Base-by-base conservation (phyloP, 108 stramenopile species). In the Skeletonema marinoi region DNA sequence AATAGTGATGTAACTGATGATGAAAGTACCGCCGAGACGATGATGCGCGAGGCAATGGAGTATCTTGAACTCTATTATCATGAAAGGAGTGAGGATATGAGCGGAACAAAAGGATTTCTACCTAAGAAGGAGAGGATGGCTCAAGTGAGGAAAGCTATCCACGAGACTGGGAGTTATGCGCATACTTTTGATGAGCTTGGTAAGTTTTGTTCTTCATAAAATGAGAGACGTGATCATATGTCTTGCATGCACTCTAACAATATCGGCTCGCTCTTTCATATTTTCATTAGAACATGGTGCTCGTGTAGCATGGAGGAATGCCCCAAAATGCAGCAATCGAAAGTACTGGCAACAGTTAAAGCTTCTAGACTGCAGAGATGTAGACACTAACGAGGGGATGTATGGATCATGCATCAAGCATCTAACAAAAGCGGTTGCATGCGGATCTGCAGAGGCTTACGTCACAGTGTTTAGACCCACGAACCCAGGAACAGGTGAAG, bases 321-420 rank as follows among this genome's bases (percentile, higher is more conserved):
- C 75, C 25, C 81, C 84, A 21, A 85, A 85, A 66, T 85, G 84
- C 72, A 77, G 78, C 30, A 82, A 82, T 17, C 71, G 84, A 29
- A 85, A 82, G 42, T 73, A 78, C 31, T 85, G 84, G 84, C 78
- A 85, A 29, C 66, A 76, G 16, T 59, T 85, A 0, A 59, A 67
- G 58, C 72, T 85, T 4, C 39, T 81, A 6, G 84, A 85, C 25
- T 60, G 72, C 41, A 42, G 84, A 2, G 62, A 56, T 17, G 84
- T 78, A 1, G 39, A 38, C 29, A 66, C 77, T 10, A 77, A 74
- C 6, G 46, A 85, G n/a, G 79, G 68, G 11, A 82, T 85, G 41
- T 82, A 66, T 25, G 46, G 70, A 8, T 72, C 73, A 31, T 81
- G 80, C 72, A 32, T 82, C 35, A 32, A 82, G 44, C 84, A 85